These are phyloP conservation scores for Bromus sterilis DNA, from an alignment of 176 grass and related monocot species.

Conservation along the genomic window DNA sequence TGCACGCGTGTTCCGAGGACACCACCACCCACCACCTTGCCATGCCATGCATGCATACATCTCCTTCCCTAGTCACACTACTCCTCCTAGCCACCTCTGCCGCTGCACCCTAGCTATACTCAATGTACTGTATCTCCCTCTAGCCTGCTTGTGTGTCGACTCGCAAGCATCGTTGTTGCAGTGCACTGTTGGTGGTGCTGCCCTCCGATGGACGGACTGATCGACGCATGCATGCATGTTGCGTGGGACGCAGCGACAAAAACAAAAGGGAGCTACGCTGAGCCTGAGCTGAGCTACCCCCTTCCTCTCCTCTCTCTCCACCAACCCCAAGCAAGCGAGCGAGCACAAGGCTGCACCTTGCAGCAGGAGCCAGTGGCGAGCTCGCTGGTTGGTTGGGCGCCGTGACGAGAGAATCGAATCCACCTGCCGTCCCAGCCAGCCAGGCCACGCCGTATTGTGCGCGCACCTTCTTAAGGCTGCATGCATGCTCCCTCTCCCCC, in stretches of 20 bases:
- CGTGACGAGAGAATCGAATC: constrained; percentile 51
- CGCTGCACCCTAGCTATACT: not conserved
- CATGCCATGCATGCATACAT: not conserved
- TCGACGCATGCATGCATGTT: constrained; percentile 26
- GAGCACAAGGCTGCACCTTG: constrained; percentile 25
- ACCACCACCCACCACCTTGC: not conserved
- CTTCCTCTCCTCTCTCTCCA: not conserved
- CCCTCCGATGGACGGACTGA: constrained; percentile 28
- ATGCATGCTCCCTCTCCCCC: not conserved
- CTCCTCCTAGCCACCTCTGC: not conserved
- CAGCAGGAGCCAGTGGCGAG: not conserved
- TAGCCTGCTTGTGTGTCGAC: not conserved
- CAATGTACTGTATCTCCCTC: too few relatives aligned
- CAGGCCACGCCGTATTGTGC: not conserved
- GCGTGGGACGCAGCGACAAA: constrained; percentile 25
- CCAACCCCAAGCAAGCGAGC: constrained; percentile 17
- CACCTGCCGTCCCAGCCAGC: constrained; percentile 31
- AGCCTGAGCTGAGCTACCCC: not conserved
- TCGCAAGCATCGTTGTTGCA: too few relatives aligned
- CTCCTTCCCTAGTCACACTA: not conserved
- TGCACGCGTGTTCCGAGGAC: constrained; percentile 32
- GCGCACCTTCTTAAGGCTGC: constrained; percentile 30
- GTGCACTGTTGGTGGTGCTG: not conserved
- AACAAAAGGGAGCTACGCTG: not conserved
- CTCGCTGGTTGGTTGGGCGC: not conserved